Percentiles rank a stretch among this genome's conserved stretches.
Evolutionary conservation across 345 rosid species (phyloP).

Genomic region (Geranium brycei): DNA sequence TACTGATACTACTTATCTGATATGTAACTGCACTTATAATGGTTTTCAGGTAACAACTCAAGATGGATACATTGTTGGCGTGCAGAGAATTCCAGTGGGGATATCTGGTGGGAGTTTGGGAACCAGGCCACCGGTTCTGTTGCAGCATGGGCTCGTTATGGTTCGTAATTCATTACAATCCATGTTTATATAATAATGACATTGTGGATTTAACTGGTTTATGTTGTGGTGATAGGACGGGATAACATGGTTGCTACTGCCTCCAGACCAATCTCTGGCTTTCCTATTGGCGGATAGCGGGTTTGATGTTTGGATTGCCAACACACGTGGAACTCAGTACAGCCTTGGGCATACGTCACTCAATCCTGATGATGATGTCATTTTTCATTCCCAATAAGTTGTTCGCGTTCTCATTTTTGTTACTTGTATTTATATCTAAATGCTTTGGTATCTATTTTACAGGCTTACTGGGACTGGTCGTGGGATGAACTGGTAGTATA

Average conservation of each 20-base stretch:
- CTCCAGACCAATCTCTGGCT: conserved; percentile 31
- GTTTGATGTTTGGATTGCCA: conserved; percentile 35
- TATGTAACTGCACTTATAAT: not conserved
- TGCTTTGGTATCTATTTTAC: not conserved
- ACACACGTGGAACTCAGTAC: conserved; percentile 32
- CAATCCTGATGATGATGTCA: conserved; percentile 17
- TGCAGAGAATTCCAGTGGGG: conserved; percentile 43
- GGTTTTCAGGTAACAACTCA: conserved; percentile 35
- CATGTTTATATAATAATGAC: not conserved
- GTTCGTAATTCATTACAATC: conserved; percentile 11
- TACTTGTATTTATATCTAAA: not conserved
- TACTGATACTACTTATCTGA: not conserved
- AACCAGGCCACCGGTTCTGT: conserved; percentile 27
- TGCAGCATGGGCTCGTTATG: conserved; percentile 43
- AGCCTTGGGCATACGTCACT: conserved; percentile 29
- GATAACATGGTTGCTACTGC: conserved; percentile 26
- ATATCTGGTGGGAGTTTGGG: conserved; percentile 16
- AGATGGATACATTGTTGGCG: conserved; percentile 45
- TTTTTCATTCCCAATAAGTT: not conserved
- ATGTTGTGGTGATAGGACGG: conserved; percentile 30
- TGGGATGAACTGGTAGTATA: conserved; percentile 39
- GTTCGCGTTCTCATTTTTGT: not conserved
- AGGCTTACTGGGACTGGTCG: conserved; percentile 52
- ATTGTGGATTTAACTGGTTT: not conserved
- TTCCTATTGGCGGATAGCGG: conserved; percentile 43